Evolutionary conservation across 495 filamentous ascomycete species (phyloP), one percentile per base, ranked within the genome.

Genomic region (Chaetomium cochliodes): DNA sequence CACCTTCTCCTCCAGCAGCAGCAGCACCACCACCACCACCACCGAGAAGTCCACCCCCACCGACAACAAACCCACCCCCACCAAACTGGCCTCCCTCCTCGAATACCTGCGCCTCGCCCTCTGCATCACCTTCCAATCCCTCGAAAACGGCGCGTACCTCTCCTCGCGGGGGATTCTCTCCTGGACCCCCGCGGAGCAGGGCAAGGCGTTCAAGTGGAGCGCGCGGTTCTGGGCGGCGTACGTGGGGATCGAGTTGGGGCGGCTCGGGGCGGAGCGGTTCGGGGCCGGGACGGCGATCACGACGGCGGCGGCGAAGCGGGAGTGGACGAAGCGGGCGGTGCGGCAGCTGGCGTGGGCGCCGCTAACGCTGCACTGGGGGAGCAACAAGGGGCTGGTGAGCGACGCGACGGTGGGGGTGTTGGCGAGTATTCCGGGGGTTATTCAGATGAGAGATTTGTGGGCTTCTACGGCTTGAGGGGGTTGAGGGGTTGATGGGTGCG

Each of bases 111-210:
- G 96, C 70, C 82, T 97, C 11, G 54, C 80, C 12, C 81, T 82
- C 20, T 89, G 88, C 73, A 73, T 88, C 16, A 67, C 81, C 5
- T 92, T 89, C 79, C 93, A 97, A 76, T 72, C 81, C 12, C 82
- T 96, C 37, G 93, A 98, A 80, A 97, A 97, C 74, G 86, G 81
- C 7, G 89, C 88, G 11, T 96, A 90, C 77, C 82, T 98, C 11
- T 84, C 88, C 6, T 73, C 77, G 23, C 90, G 91, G 68, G 85
- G 85, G 20, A 81, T 96, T 0, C 70, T 96, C 33, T 80, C 79
- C 3, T 85, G 81, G 74, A 81, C 81, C 23, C 81, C 84, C 5
- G 70, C 80, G 60, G 73, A 75, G 58, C 79, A 84, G 71, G 79
- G 72, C 28, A 79, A 78, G 62, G 87, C 85, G 73, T 87, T 84